Percentiles rank a stretch among this genome's conserved stretches.
phyloP scores from a whole-genome alignment of 1,139 yeast genomes.

The Debaryomyces singareniensis region DNA sequence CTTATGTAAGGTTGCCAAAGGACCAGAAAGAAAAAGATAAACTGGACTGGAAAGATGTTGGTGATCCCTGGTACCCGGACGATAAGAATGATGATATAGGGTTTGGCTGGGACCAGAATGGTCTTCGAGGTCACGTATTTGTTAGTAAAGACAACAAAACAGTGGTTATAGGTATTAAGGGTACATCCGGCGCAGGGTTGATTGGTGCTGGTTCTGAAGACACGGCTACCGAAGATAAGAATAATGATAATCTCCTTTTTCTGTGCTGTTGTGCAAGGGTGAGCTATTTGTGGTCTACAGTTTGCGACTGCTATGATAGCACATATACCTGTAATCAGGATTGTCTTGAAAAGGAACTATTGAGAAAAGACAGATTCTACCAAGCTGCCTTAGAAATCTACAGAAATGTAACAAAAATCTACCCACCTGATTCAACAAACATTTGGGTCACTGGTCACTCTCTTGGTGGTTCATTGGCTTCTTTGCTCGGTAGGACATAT shows the following conservation, averaged over 20 bases:
- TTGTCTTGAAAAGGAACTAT: slow-evolving; percentile 74
- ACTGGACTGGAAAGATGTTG: slow-evolving; percentile 81
- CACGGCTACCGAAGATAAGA: slow-evolving; percentile 74
- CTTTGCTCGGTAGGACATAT: slow-evolving; percentile 78
- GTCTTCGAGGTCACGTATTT: slow-evolving; percentile 88
- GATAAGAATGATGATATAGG: slow-evolving; percentile 28
- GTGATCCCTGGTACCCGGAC: slow-evolving; percentile 49
- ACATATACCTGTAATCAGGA: slow-evolving; percentile 86
- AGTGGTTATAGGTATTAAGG: slow-evolving; percentile 80
- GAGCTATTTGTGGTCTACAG: slow-evolving; percentile 88
- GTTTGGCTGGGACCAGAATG: slow-evolving; percentile 85
- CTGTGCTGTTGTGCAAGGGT: slow-evolving; percentile 97
- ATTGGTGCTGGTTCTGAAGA: slow-evolving; percentile 71
- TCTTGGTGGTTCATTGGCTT: slow-evolving; percentile 83
- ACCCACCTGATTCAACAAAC: slow-evolving; percentile 55
- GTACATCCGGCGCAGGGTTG: slow-evolving; percentile 84
- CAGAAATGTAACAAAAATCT: slow-evolving; percentile 58
- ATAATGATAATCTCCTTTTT: slow-evolving; percentile 81
- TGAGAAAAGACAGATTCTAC: slow-evolving; percentile 74
- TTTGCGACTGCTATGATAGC: slow-evolving; percentile 85
- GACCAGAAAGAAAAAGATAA: slow-evolving; percentile 49
- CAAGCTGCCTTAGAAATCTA: slow-evolving; percentile 76
- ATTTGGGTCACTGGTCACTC: slow-evolving; percentile 97
- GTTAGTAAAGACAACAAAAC: slow-evolving; percentile 57
- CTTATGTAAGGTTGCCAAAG: slow-evolving; percentile 73